Percentiles rank a stretch among this genome's conserved stretches.
Evolutionary conservation across 371 early-diverging fungal species (phyloP).

Genomic region (Neoconidiobolus thromboides): DNA sequence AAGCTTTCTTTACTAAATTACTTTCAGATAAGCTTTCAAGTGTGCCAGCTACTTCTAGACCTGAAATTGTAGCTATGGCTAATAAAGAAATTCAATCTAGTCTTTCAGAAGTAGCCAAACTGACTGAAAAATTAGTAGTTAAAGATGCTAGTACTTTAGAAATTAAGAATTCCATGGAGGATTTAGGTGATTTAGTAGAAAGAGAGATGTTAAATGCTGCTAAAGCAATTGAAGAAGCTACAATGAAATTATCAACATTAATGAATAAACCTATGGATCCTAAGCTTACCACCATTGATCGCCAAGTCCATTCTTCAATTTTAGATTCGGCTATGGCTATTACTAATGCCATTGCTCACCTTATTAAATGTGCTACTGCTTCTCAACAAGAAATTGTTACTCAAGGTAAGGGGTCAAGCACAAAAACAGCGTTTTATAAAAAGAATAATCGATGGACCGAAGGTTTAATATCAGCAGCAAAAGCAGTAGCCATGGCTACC

Average conservation of each 20-base stretch:
- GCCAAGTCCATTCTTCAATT: constrained; percentile 80
- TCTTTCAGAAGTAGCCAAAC: constrained; percentile 42
- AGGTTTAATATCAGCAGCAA: constrained; percentile 92
- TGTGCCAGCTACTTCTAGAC: constrained; percentile 44
- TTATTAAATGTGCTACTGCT: constrained; percentile 83
- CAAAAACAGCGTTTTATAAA: constrained; percentile 87
- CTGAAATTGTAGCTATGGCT: constrained; percentile 46
- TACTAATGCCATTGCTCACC: constrained; percentile 81
- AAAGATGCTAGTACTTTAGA: constrained; percentile 33
- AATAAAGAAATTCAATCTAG: constrained; percentile 56
- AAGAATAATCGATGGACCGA: constrained; percentile 98
- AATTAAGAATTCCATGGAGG: constrained; percentile 45
- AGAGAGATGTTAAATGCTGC: constrained; percentile 85
- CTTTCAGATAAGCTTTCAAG: constrained; percentile 56
- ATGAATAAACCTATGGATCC: constrained; percentile 54
- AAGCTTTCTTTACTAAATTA: constrained; percentile 65
- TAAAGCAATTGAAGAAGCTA: constrained; percentile 79
- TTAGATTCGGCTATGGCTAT: constrained; percentile 77
- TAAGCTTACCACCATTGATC: constrained; percentile 42
- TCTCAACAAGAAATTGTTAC: constrained; percentile 94
- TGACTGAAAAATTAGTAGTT: constrained; percentile 54
- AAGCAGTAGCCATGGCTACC: constrained; percentile 83
- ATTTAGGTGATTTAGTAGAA: constrained; percentile 81
- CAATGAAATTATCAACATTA: constrained; percentile 56
- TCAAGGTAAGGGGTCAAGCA: constrained; percentile 69